Base-by-base conservation (phyloP, 2,329 filamentous ascomycete species). In the Pseudogymnoascus sp. region DNA sequence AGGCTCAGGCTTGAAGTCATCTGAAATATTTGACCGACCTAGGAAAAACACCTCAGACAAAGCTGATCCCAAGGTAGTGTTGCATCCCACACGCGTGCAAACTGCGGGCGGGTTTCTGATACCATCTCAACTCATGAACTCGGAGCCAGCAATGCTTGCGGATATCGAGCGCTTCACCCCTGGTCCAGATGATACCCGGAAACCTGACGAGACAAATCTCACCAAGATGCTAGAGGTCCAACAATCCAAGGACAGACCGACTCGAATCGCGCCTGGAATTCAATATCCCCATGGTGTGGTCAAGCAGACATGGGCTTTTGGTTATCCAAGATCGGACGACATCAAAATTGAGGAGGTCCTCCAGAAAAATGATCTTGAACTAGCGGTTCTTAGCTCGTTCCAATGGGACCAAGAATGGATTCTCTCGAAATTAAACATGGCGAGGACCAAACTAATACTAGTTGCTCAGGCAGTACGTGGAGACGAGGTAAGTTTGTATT, bases 271-370 rank as follows among this genome's bases (percentile, higher is more conserved):
- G 2, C 41, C 60, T 8, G 68, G 67, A 28, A 62, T 71, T 45
- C 69, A 70, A 62, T 71, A 66, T 62, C 70, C 69, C 9, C 38
- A 67, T 33, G 92, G 92, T 1, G 75, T 78, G 0, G 82, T 97
- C 52, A 94, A 90, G 73, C 90, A 88, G 68, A 97, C 94, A 0
- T 92, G 88, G 83, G 84, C 82, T 0, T 76, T 76, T 34, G 84
- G 86, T 2, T 82, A 81, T 63, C 75, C 79, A 1, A 79, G 88
- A 34, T 76, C 71, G 0, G 76, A 76, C 63, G 90, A 95, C 63
- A 90, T 97, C 69, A 94, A 85, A 62, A 84, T 97, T 38, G 90
- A 95, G 67, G 91, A 96, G 70, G 82, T 96, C 0, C 73, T 96
- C 1, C 88, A 95, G 70, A 85, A 83, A 62, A 74, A 82, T 1